Evolutionary conservation across 2,329 filamentous ascomycete species (phyloP), one percentile per base, ranked within the genome.

Genomic region (Bipolaris victoriae): DNA sequence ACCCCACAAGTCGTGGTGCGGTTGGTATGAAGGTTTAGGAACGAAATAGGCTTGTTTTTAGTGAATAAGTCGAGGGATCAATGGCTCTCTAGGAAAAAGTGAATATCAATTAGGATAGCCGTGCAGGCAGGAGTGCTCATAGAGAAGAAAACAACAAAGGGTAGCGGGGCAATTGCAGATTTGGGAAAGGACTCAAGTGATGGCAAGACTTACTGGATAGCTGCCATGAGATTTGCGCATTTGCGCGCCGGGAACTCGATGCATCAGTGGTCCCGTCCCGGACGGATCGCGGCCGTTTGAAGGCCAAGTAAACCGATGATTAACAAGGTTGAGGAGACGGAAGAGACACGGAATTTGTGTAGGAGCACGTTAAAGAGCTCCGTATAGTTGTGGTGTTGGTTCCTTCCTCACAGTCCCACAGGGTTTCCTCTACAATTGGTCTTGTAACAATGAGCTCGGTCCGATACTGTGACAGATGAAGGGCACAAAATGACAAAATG

Each of bases 201-300:
- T 50, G 26, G 29, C 10, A 46, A 16, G 40, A 37, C 6, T 7
- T 36, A 52, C 57, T 45, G 55, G 43, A 26, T 55, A 20, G 37
- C 15, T 5, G 33, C 29, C 46, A 20, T n/a, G 47, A 46, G n/a
- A 53, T 63, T 57, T 63, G 61, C 61, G 61, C 61, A 62, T 39
- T 57, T 62, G 61, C 59, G 61, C 61, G 37, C 41, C 49, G 49
- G 51, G 56, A 56, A 39, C 48, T 41, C 6, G 16, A 40, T n/a
- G 20, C 10, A 15, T 39, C 5, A 18, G 5, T 31, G 15, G 36
- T 15, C 11, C 16, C 13, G 9, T 11, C 13, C 45, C 2, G 18
- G 35, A 39, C 16, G 9, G 16, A 51, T 10, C 5, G 20, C 10
- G 31, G 9, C 39, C 35, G 44, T 6, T 16, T 13, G 15, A 15